Evolutionary conservation across 495 filamentous ascomycete species (phyloP).

Genomic region (Trichoderma gamsii): DNA sequence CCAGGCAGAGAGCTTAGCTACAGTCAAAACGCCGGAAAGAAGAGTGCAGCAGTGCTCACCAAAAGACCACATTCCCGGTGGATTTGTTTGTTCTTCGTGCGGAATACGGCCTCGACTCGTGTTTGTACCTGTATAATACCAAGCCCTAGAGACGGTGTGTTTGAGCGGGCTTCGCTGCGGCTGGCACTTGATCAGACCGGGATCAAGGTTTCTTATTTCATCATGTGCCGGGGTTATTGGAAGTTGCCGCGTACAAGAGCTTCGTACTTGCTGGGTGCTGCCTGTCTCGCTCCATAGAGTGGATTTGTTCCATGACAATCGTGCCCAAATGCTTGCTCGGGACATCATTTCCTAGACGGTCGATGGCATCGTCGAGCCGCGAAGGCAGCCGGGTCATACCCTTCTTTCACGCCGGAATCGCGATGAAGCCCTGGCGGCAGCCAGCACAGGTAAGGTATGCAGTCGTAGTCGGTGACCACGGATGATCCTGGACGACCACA

Average conservation of each 20-base stretch:
- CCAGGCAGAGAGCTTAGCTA: neutral
- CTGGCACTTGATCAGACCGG: neutral
- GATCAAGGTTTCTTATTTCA: slow-evolving; percentile 6
- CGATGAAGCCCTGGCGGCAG: slow-evolving; percentile 2
- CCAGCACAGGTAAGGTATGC: neutral
- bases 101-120: neutral
- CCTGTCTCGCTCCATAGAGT: neutral
- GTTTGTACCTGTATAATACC: neutral
- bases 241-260: neutral
- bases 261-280: neutral
- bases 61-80: neutral
- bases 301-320: neutral
- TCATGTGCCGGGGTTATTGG: neutral
- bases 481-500: slow-evolving; percentile 9
- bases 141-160: neutral
- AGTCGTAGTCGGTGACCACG: neutral
- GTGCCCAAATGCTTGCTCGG: neutral
- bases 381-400: neutral
- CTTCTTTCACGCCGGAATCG: neutral
- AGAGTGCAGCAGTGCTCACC: neutral
- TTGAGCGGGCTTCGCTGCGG: neutral
- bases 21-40: neutral
- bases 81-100: neutral
- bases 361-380: neutral
- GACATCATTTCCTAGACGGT: neutral